Evolutionary conservation across 305 asterid genomes (phyloP).

Genomic region (Plantago coronopus): DNA sequence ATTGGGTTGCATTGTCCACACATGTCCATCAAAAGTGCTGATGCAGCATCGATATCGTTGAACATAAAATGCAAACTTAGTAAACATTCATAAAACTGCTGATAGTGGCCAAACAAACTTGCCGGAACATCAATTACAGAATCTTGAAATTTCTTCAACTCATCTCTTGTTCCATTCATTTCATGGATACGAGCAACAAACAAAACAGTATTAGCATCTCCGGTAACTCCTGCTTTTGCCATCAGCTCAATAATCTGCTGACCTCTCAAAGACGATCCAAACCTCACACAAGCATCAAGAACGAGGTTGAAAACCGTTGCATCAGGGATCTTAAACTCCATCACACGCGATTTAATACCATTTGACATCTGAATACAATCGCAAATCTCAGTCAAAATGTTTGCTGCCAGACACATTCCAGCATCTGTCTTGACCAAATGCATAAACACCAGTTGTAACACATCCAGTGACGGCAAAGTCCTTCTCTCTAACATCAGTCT

Average conservation of each 20-base stretch:
- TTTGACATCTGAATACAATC: slow-evolving; percentile 27
- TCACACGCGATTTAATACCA: slow-evolving; percentile 31
- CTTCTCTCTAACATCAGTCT: slow-evolving; percentile 58
- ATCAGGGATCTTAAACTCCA: slow-evolving; percentile 46
- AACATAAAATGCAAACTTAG: slow-evolving; percentile 66
- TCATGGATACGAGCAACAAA: slow-evolving; percentile 61
- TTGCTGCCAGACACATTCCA: slow-evolving; percentile 60
- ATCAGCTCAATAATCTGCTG: slow-evolving; percentile 67
- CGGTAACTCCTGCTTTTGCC: slow-evolving; percentile 58
- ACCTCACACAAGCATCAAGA: slow-evolving; percentile 76
- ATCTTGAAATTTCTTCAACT: slow-evolving; percentile 59
- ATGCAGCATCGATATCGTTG: slow-evolving; percentile 67
- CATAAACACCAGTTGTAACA: slow-evolving; percentile 43
- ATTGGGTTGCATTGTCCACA: slow-evolving; percentile 24
- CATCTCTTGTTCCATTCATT: slow-evolving; percentile 63
- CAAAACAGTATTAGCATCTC: slow-evolving; percentile 62
- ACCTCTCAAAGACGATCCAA: slow-evolving; percentile 57
- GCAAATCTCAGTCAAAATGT: slow-evolving; percentile 62
- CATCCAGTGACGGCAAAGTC: slow-evolving; percentile 45
- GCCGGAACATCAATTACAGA: slow-evolving; percentile 42
- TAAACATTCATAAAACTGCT: slow-evolving; percentile 61
- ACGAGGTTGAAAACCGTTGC: slow-evolving; percentile 65
- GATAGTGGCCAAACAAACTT: slow-evolving; percentile 39
- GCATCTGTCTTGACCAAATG: slow-evolving; percentile 70
- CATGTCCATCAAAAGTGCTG: slow-evolving; percentile 51